phyloP scores from a whole-genome alignment of 371 early-diverging fungal species.

The Mucor lusitanicus region DNA sequence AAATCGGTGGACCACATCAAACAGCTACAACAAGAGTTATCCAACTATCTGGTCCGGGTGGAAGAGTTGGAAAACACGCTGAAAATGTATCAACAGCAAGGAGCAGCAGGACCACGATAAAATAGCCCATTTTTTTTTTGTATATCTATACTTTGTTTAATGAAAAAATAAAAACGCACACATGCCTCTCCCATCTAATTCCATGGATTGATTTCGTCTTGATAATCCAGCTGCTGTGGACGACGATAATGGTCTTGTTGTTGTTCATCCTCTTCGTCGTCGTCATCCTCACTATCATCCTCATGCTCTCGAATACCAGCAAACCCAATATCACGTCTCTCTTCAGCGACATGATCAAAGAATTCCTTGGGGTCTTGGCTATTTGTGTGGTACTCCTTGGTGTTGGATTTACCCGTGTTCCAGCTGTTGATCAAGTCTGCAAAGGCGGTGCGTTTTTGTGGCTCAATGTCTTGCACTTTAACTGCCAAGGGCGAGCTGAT shows the following conservation, averaged over 20 bases:
- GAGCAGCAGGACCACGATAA: neutral
- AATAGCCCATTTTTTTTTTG: neutral
- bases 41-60: constrained; percentile 59
- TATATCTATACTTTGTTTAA: neutral
- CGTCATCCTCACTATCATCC: neutral
- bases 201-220: constrained; percentile 26
- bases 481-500: constrained; percentile 15
- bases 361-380: constrained; percentile 27
- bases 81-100: constrained; percentile 16
- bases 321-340: constrained; percentile 48
- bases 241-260: neutral
- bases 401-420: constrained; percentile 24
- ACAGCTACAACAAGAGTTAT: constrained; percentile 64
- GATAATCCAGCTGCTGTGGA: neutral
- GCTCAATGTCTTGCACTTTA: constrained; percentile 32
- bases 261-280: too few species aligned
- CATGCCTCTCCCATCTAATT: constrained; percentile 4
- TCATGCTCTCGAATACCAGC: constrained; percentile 32
- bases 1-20: constrained; percentile 91
- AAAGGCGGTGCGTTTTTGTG: constrained; percentile 43
- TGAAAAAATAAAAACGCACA: neutral
- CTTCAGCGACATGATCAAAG: constrained; percentile 37
- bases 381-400: neutral
- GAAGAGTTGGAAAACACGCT: constrained; percentile 67
- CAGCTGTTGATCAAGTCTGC: constrained; percentile 50